Conservation (phyloP, 2,329 filamentous ascomycete genomes). For the Orbilia javanica region DNA sequence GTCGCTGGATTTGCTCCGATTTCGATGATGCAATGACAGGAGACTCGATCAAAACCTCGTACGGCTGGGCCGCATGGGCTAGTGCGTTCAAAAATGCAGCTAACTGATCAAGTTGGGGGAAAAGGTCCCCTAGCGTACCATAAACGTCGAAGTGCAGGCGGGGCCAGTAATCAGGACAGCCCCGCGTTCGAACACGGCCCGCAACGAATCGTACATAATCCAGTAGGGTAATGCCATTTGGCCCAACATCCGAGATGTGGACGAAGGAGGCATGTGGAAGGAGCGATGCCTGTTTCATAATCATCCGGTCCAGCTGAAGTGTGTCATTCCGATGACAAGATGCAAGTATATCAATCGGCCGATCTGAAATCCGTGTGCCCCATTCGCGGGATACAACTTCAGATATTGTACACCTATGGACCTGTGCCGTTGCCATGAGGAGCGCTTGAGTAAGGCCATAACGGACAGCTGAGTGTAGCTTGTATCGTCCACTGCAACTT, state of each 20-base stretch:
- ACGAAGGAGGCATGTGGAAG: slow-evolving; percentile 60
- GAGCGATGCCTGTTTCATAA: slow-evolving; percentile 59
- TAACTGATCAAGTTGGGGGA: slow-evolving; percentile 25
- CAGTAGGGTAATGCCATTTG: slow-evolving; percentile 24
- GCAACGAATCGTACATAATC: slow-evolving; percentile 58
- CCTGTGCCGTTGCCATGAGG: slow-evolving; percentile 54
- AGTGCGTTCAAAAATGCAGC: slow-evolving; percentile 44
- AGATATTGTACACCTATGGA: slow-evolving; percentile 48
- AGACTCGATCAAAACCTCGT: slow-evolving; percentile 59
- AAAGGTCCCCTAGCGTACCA: slow-evolving; percentile 58
- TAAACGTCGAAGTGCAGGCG: slow-evolving; percentile 60
- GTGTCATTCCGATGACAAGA: slow-evolving; percentile 59
- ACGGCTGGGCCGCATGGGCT: slow-evolving; percentile 47
- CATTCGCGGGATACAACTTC: slow-evolving; percentile 59
- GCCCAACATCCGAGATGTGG: slow-evolving; percentile 57
- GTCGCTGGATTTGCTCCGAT: slow-evolving; percentile 50
- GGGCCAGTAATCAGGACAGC: slow-evolving; percentile 45
- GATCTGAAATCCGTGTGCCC: slow-evolving; percentile 27
- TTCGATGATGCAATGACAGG: slow-evolving; percentile 58
- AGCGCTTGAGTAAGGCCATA: slow-evolving; percentile 59
- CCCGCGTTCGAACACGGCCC: slow-evolving; percentile 43
- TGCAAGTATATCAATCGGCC: slow-evolving; percentile 58
- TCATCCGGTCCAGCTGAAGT: slow-evolving; percentile 59
- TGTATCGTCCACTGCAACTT: slow-evolving; percentile 13
- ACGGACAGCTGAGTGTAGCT: slow-evolving; percentile 57